Conservation (phyloP, 2,329 filamentous ascomycete species). For the Ophiostoma piceae region DNA sequence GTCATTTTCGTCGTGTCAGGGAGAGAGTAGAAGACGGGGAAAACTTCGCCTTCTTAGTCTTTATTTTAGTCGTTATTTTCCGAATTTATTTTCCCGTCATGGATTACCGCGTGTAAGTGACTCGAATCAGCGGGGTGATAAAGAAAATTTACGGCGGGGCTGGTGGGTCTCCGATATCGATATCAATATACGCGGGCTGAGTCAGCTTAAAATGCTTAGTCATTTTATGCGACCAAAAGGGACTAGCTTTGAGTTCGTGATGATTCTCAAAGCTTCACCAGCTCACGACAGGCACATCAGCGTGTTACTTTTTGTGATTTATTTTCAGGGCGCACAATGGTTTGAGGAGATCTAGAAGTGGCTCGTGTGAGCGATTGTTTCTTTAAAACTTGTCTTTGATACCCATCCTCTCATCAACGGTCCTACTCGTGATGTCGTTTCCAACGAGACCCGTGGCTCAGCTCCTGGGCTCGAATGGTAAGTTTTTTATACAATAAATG, state of each 20-base stretch:
- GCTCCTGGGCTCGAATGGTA: slow-evolving; percentile 55
- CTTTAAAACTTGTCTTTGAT: neutral
- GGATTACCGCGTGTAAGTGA: slow-evolving; percentile 20
- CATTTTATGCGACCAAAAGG: neutral
- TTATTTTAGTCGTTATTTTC: slow-evolving; percentile 3
- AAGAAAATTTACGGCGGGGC: slow-evolving; percentile 24
- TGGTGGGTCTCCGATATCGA: neutral
- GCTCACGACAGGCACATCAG: neutral
- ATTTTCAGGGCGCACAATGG: neutral
- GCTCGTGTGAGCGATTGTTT: neutral
- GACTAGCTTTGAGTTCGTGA: neutral
- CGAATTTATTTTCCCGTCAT: neutral
- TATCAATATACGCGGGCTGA: neutral
- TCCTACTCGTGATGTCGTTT: slow-evolving; percentile 38
- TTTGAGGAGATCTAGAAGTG: neutral
- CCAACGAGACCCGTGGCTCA: slow-evolving; percentile 49
- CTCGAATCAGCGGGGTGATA: slow-evolving; percentile 22
- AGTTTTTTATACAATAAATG: slow-evolving; percentile 25
- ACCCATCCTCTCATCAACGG: neutral
- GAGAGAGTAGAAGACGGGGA: neutral
- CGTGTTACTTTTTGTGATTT: no score
- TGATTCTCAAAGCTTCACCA: slow-evolving; percentile 4
- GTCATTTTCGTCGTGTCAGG: slow-evolving; percentile 18
- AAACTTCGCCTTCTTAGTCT: slow-evolving; percentile 8
- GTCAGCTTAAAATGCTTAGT: neutral